phyloP scores from a whole-genome alignment of 371 early-diverging fungal species.

The Mucor racemosus region DNA sequence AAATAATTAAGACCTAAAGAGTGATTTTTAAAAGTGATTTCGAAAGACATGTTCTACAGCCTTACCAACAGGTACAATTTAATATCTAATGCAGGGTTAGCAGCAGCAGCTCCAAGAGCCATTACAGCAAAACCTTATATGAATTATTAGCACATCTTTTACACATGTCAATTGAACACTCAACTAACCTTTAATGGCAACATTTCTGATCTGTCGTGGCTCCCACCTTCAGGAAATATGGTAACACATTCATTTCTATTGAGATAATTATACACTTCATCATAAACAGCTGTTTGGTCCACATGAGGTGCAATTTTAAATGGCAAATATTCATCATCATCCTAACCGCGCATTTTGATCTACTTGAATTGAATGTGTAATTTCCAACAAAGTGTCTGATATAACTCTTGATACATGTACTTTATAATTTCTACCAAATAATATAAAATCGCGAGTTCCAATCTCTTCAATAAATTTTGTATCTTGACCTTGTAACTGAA shows the following conservation, averaged over 20 bases:
- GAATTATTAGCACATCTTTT: not conserved
- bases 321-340: not conserved
- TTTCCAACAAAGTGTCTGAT: slow-evolving; percentile 78
- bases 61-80: slow-evolving; percentile 89
- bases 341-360: slow-evolving; percentile 45
- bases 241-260: slow-evolving; percentile 84
- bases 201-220: slow-evolving; percentile 95
- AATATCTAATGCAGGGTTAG: slow-evolving; percentile 78
- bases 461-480: slow-evolving; percentile 78
- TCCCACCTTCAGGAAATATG: slow-evolving; percentile 98
- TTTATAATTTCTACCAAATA: slow-evolving; percentile 68
- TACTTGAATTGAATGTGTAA: slow-evolving; percentile 43
- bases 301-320: slow-evolving; percentile 86
- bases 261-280: slow-evolving; percentile 78
- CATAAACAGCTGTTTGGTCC: slow-evolving; percentile 87
- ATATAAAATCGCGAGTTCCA: slow-evolving; percentile 62
- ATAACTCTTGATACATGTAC: slow-evolving; percentile 76
- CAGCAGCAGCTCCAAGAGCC: slow-evolving; percentile 90
- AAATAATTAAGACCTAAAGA: slow-evolving; percentile 87
- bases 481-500: slow-evolving; percentile 65
- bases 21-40: too few relatives aligned
- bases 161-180: not conserved
- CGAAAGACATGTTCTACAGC: not conserved
- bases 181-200: slow-evolving; percentile 81
- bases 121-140: slow-evolving; percentile 79